Evolutionary conservation across 2,329 filamentous ascomycete species (phyloP).

Genomic region (Rhinocladiella similis): DNA sequence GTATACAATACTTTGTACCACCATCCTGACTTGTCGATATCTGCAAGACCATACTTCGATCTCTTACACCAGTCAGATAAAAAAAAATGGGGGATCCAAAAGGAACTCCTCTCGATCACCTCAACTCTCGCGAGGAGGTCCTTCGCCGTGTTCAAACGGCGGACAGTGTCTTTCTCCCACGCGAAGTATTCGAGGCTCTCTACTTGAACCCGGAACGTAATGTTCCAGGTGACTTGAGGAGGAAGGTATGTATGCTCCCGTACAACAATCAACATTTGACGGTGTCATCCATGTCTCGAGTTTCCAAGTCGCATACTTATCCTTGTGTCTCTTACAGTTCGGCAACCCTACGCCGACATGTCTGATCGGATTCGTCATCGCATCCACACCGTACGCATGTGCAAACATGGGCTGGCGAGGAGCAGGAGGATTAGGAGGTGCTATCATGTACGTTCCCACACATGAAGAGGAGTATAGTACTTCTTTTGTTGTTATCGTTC

Average conservation of each 20-base stretch:
- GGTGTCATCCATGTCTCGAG: no score
- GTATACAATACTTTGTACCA: no score
- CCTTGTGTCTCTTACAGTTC: constrained; percentile 55
- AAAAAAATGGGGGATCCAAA: constrained; percentile 5
- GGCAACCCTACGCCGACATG: constrained; percentile 36
- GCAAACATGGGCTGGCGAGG: constrained; percentile 56
- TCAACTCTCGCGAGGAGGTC: constrained; percentile 10
- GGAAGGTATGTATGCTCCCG: constrained; percentile 29
- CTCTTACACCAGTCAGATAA: no score
- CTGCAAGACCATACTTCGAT: no score
- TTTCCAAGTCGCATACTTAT: no score
- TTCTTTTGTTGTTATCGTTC: no score
- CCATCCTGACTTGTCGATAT: no score
- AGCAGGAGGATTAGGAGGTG: constrained; percentile 46
- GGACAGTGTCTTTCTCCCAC: constrained; percentile 14
- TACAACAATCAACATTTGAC: no score
- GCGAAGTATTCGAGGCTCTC: constrained; percentile 33
- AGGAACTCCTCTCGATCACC: constrained; percentile 1
- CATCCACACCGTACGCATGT: constrained; percentile 10
- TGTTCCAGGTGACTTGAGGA: constrained; percentile 27
- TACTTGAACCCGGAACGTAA: constrained; percentile 32
- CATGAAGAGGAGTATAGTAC: no score
- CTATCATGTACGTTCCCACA: constrained; percentile 11
- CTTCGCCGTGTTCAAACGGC: constrained; percentile 14
- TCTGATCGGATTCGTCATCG: constrained; percentile 17